A percentile compares a stretch with the other conserved stretches of the same genome.
Evolutionary conservation across 805 yeast genomes (phyloP).

Genomic region (Barnettozyma populi): DNA sequence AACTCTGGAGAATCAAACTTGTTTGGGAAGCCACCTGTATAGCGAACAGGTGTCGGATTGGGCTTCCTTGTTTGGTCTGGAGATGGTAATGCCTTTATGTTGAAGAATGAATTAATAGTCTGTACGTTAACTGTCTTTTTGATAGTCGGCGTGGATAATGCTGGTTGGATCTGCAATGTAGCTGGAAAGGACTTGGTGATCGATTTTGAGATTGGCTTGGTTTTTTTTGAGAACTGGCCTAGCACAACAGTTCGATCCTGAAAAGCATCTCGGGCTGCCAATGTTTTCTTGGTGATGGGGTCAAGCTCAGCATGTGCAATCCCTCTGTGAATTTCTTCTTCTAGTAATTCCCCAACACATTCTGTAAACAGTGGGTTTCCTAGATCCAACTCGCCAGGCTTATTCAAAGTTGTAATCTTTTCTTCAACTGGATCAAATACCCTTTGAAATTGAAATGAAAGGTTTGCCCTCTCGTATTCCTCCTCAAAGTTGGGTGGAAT

Average conservation of each 20-base stretch:
- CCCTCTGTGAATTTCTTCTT: slow-evolving; percentile 43
- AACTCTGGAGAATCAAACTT: background rate
- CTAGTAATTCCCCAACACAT: slow-evolving; percentile 34
- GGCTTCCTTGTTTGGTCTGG: background rate
- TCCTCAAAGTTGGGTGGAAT: slow-evolving; percentile 54
- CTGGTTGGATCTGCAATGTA: background rate
- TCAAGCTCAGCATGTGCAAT: slow-evolving; percentile 64
- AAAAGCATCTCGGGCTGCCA: slow-evolving; percentile 18
- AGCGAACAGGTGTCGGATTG: background rate
- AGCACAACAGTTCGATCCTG: background rate
- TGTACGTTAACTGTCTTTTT: background rate
- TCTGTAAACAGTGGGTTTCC: slow-evolving; percentile 25
- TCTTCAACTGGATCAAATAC: slow-evolving; percentile 65
- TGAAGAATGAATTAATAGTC: slow-evolving; percentile 16
- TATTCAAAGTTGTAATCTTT: slow-evolving; percentile 52
- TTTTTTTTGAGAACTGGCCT: background rate
- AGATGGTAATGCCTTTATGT: background rate
- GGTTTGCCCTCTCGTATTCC: slow-evolving; percentile 61
- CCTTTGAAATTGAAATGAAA: slow-evolving; percentile 80
- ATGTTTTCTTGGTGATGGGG: slow-evolving; percentile 40
- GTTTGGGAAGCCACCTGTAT: background rate
- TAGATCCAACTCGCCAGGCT: slow-evolving; percentile 38
- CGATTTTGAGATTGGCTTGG: background rate
- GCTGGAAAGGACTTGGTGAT: background rate
- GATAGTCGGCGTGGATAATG: background rate